Conservation (phyloP, 139 green algal genomes). For the Chara braunii region DNA sequence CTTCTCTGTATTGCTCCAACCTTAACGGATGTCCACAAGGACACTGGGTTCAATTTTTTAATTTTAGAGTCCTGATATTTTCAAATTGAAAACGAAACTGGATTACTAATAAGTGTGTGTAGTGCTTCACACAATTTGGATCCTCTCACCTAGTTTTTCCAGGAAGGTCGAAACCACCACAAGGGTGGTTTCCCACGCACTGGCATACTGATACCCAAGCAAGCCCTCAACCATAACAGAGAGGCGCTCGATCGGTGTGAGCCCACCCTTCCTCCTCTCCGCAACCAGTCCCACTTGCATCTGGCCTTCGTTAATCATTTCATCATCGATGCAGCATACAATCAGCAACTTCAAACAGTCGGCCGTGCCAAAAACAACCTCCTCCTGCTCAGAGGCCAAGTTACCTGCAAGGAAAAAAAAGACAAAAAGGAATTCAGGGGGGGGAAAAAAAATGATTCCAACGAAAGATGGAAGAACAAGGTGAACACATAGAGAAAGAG, state of each 20-base stretch:
- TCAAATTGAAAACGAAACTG: too few species aligned
- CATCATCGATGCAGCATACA: conserved; percentile 25
- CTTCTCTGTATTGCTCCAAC: too few species aligned
- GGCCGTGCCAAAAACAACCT: conserved; percentile 46
- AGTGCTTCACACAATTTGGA: background rate
- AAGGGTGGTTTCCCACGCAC: conserved; percentile 60
- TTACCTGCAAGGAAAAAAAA: conserved; percentile 10
- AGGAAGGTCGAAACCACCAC: conserved; percentile 41
- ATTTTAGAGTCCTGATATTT: too few species aligned
- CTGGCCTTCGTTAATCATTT: conserved; percentile 10
- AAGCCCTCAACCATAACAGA: conserved; percentile 53
- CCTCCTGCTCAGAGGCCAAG: conserved; percentile 59
- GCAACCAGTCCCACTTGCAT: conserved; percentile 21
- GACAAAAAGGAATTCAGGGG: background rate
- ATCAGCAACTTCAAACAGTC: conserved; percentile 28
- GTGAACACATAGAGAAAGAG: background rate
- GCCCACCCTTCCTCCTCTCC: conserved; percentile 4
- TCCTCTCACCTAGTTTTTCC: conserved; percentile 8
- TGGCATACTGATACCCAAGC: conserved; percentile 57
- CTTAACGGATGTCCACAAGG: too few species aligned
- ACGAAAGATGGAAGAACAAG: conserved; percentile 10
- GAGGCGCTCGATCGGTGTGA: conserved; percentile 45
- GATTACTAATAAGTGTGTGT: background rate
- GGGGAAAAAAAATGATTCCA: background rate
- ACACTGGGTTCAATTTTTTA: too few species aligned